A percentile compares a stretch with the other conserved stretches of the same genome.
These are phyloP conservation scores for Schwanniomyces occidentalis DNA, from an alignment of 805 yeast species.

Conservation along the genomic window DNA sequence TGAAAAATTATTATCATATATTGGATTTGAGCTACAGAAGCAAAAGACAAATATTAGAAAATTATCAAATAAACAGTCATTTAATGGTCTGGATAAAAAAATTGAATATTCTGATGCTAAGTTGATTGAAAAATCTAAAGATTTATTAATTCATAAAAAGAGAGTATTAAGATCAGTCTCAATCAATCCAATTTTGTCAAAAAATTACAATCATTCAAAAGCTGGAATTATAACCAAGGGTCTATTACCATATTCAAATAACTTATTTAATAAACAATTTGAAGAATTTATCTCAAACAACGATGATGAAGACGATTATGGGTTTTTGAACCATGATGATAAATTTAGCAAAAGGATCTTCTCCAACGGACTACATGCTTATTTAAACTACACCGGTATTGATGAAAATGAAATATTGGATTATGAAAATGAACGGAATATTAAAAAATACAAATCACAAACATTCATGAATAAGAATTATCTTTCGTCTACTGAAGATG, in stretches of 20 bases:
- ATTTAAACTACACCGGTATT: constrained; percentile 22
- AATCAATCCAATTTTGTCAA: constrained; percentile 24
- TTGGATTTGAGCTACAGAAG: constrained; percentile 56
- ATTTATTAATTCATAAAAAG: constrained; percentile 44
- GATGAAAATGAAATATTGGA: constrained; percentile 14
- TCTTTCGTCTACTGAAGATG: constrained; percentile 12
- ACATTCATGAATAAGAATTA: constrained; percentile 19
- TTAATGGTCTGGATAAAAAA: constrained; percentile 18
- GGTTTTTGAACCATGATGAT: constrained; percentile 27
- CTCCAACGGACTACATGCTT: constrained; percentile 26
- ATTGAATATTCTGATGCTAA: constrained; percentile 55
- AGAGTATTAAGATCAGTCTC: constrained; percentile 43
- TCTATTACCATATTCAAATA: constrained; percentile 9
- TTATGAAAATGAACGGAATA: constrained; percentile 14
- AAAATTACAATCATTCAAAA: constrained; percentile 11
- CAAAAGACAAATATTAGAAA: constrained; percentile 43
- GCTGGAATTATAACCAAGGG: constrained; percentile 15
- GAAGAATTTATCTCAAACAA: constrained; percentile 3
- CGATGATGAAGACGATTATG: constrained; percentile 30
- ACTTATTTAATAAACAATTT: constrained; percentile 1
- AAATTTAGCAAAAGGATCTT: constrained; percentile 25
- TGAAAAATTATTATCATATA: constrained; percentile 56
- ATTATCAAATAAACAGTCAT: constrained; percentile 37
- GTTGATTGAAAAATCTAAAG: constrained; percentile 49
- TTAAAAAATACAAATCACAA: constrained; percentile 40